phyloP scores from a whole-genome alignment of 225 moss, liverwort and hornwort genomes.

The Neckera pumila region DNA sequence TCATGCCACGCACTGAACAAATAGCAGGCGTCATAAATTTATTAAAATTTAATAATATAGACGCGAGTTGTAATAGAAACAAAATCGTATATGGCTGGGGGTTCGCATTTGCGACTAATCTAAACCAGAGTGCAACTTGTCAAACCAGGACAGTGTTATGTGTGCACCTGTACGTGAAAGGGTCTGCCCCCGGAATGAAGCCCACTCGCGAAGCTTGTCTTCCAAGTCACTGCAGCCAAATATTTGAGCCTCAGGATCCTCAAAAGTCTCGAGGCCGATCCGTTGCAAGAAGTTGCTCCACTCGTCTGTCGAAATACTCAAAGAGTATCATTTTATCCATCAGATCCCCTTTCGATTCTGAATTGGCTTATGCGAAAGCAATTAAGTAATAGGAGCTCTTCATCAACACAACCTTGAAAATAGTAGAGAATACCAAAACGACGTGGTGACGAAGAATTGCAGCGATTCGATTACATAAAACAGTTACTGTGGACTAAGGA shows the following conservation, averaged over 20 bases:
- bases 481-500: not conserved
- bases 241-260: slow-evolving; percentile 51
- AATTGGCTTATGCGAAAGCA: not conserved
- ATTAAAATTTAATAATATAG: not conserved
- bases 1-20: slow-evolving; percentile 4
- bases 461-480: not conserved
- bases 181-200: slow-evolving; percentile 90
- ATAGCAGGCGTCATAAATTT: slow-evolving; percentile 22
- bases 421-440: not conserved
- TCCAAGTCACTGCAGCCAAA: slow-evolving; percentile 56
- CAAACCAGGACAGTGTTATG: not conserved
- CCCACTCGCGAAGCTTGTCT: slow-evolving; percentile 84
- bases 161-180: slow-evolving; percentile 65
- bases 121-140: not conserved
- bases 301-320: slow-evolving; percentile 48
- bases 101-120: not conserved
- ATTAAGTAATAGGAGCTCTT: not conserved
- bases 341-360: no score
- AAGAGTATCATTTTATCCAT: not conserved
- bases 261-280: slow-evolving; percentile 25
- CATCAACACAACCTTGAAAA: not conserved
- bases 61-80: no score
- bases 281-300: slow-evolving; percentile 89
- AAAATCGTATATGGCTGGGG: not conserved
- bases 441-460: not conserved